These are phyloP conservation scores for Inga oerstediana DNA, from an alignment of 306 rosid genomes.

Conservation along the genomic window DNA sequence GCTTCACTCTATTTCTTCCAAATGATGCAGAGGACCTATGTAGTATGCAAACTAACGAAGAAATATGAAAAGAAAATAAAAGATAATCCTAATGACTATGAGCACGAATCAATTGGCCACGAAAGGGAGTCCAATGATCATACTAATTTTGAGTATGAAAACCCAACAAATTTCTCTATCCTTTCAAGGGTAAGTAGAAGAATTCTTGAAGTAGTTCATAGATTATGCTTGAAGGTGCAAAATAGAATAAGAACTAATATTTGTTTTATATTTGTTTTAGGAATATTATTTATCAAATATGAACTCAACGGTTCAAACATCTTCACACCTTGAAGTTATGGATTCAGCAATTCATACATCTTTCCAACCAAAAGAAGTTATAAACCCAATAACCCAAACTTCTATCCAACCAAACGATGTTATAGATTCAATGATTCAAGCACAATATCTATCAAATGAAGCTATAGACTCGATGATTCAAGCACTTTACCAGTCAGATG, in stretches of 20 bases:
- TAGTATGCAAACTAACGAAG: slow-evolving; percentile 51
- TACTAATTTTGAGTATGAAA: slow-evolving; percentile 2
- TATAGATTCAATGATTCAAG: neutral
- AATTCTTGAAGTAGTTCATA: neutral
- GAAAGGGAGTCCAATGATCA: slow-evolving; percentile 15
- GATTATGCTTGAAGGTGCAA: neutral
- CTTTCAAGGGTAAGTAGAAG: slow-evolving; percentile 42
- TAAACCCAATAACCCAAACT: neutral
- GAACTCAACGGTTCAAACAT: neutral
- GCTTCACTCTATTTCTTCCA: slow-evolving; percentile 1
- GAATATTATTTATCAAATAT: neutral
- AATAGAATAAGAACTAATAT: slow-evolving; percentile 17
- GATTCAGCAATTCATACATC: neutral
- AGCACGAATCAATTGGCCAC: neutral
- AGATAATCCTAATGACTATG: neutral
- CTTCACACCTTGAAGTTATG: too few relatives aligned
- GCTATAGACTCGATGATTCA: neutral
- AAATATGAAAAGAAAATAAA: slow-evolving; percentile 37
- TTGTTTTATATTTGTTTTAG: slow-evolving; percentile 28
- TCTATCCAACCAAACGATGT: neutral
- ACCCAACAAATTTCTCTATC: neutral
- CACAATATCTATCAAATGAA: too few relatives aligned
- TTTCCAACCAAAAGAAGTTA: neutral
- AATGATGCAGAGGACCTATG: slow-evolving; percentile 46
- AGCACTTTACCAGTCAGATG: too few relatives aligned